These are phyloP conservation scores for Calonectria pauciramosa DNA, from an alignment of 2,329 filamentous ascomycete species.

Conservation along the genomic window DNA sequence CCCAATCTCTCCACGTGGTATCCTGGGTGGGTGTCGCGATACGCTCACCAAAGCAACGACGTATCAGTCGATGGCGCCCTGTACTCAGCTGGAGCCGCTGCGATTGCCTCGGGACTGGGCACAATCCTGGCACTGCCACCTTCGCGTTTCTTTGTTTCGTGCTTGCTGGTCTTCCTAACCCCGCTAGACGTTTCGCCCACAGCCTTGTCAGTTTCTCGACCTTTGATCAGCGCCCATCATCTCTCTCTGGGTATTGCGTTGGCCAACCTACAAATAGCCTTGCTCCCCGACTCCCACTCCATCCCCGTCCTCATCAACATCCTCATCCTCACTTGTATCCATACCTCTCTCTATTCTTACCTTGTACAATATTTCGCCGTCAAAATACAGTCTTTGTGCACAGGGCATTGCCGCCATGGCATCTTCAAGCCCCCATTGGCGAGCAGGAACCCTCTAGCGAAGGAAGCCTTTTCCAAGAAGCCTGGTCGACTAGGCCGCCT, in stretches of 20 bases:
- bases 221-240: not conserved
- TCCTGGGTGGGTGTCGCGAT: not conserved
- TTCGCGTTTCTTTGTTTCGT: not conserved
- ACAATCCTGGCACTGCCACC: not conserved
- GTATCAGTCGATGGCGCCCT: not conserved
- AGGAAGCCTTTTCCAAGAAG: not conserved
- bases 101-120: not conserved
- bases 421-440: not conserved
- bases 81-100: not conserved
- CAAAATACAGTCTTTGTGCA: not conserved
- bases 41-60: not conserved
- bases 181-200: not conserved
- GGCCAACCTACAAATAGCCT: not conserved
- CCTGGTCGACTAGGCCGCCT: not conserved
- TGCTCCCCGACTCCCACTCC: not conserved
- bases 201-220: not conserved
- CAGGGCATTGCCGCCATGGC: not conserved
- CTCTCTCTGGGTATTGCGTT: not conserved
- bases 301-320: not conserved
- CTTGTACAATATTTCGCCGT: not conserved
- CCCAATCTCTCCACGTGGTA: not conserved
- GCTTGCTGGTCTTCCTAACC: not conserved
- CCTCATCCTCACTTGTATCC: not conserved
- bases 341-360: not conserved
- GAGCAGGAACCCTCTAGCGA: not conserved